These are phyloP conservation scores for Fonsecaea multimorphosa DNA, from an alignment of 2,329 filamentous ascomycete species.

Conservation along the genomic window DNA sequence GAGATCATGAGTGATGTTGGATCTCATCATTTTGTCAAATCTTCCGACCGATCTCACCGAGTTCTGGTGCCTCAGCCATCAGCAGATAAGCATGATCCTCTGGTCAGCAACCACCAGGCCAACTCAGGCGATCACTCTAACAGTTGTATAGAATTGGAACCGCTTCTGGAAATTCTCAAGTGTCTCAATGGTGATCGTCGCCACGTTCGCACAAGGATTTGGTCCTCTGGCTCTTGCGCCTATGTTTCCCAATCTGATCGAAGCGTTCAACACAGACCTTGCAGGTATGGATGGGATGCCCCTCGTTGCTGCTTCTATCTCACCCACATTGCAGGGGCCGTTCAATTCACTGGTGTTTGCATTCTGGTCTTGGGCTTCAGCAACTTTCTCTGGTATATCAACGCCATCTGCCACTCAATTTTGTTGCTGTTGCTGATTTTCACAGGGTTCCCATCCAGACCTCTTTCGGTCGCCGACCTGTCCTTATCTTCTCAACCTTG, in stretches of 20 bases:
- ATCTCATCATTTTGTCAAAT: slow-evolving; percentile 67
- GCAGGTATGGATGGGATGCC: neutral
- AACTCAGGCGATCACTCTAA: slow-evolving; percentile 5
- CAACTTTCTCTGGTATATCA: slow-evolving; percentile 56
- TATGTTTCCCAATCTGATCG: slow-evolving; percentile 14
- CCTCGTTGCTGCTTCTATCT: neutral
- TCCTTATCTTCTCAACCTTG: slow-evolving; percentile 59
- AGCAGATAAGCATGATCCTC: slow-evolving; percentile 47
- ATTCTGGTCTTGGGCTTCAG: slow-evolving; percentile 59
- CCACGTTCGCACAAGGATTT: slow-evolving; percentile 12
- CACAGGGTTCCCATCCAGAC: slow-evolving; percentile 14
- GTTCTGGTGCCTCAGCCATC: slow-evolving; percentile 55
- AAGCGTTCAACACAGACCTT: slow-evolving; percentile 11
- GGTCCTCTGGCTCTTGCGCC: slow-evolving; percentile 10
- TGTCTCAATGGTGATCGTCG: slow-evolving; percentile 44
- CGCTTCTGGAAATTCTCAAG: slow-evolving; percentile 54
- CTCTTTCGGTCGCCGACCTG: slow-evolving; percentile 61
- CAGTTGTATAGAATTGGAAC: slow-evolving; percentile 53
- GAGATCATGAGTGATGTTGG: slow-evolving; percentile 62
- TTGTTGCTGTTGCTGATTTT: neutral
- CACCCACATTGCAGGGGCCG: slow-evolving; percentile 2
- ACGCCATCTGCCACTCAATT: neutral
- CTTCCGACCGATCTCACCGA: slow-evolving; percentile 40
- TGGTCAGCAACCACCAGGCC: slow-evolving; percentile 38
- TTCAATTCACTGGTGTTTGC: slow-evolving; percentile 53